phyloP scores from a whole-genome alignment of 768 basidiomycete genomes.

The Auricularia heimuer region DNA sequence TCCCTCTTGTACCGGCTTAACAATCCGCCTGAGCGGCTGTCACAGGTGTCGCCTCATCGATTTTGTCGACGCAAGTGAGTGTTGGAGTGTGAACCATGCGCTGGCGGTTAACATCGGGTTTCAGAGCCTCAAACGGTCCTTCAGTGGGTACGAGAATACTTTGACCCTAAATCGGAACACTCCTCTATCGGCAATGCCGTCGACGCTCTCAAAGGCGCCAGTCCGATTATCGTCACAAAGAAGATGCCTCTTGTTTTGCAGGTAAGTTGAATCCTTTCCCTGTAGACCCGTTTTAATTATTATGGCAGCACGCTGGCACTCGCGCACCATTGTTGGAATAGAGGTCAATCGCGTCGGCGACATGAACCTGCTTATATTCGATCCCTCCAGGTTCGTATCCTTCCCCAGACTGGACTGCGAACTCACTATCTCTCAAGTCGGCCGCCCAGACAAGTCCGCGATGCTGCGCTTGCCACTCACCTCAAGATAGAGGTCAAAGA shows the following conservation, averaged over 20 bases:
- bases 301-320: slow-evolving; percentile 64
- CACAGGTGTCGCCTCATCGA: slow-evolving; percentile 54
- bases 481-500: neutral
- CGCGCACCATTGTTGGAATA: slow-evolving; percentile 78
- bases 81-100: neutral
- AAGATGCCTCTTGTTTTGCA: slow-evolving; percentile 56
- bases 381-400: slow-evolving; percentile 53
- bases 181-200: slow-evolving; percentile 26
- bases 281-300: neutral
- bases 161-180: slow-evolving; percentile 24
- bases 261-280: neutral
- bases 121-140: slow-evolving; percentile 41
- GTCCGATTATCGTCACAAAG: slow-evolving; percentile 40
- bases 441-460: neutral
- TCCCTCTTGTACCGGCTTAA: neutral
- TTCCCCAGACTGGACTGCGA: neutral
- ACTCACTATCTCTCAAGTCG: slow-evolving; percentile 3
- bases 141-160: slow-evolving; percentile 73
- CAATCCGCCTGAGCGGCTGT: too few species aligned
- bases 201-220: slow-evolving; percentile 40
- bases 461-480: neutral
- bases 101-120: neutral
- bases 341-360: slow-evolving; percentile 51
- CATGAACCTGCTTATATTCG: slow-evolving; percentile 62
- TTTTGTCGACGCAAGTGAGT: slow-evolving; percentile 23